Evolutionary conservation across 2,329 filamentous ascomycete species (phyloP), one percentile per base, ranked within the genome.

Genomic region (Elsinoe fawcettii): DNA sequence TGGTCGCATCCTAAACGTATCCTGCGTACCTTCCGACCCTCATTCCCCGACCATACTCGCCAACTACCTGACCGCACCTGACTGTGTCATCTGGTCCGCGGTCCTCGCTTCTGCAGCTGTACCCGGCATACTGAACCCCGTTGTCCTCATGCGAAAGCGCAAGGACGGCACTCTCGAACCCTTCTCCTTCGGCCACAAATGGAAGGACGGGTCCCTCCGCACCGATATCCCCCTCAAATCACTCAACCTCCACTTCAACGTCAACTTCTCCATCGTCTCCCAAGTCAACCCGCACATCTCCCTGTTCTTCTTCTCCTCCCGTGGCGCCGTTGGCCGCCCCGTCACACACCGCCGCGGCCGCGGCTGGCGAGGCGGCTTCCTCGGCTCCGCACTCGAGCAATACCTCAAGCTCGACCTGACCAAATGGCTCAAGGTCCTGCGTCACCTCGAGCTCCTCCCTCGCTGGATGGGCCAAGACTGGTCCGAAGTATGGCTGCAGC

Each of bases 11-110:
- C 79, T 99, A 53, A 99, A 99, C 71, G 90, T 99, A 8, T 90
- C 89, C 5, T 99, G 93, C 70, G 90, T 99, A 1, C 93, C 93
- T 0, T 91, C 92, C 0, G 93, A 99, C 69, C 93, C 92, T 16
- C 90, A 99, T 71, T 95, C 89, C 43, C 92, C 84, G 1, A 85
- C 90, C 0, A 96, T 99, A 62, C 79, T 99, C 6, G 90, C 90
- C 67, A 99, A 99, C 73, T 96, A 97, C 69, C 80, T 96, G 30
- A 97, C 93, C 1, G 88, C 87, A 20, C 93, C 93, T 0, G 90
- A 99, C 74, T 99, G 93, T 68, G 93, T 99, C 39, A 95, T 99
- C 61, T 99, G 95, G 93, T 96, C 90, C 9, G 92, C 93, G 1
- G 90, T 97, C 2, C 75, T 99, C 44, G 93, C 93, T 0, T 96